Base-by-base conservation (phyloP, 1,284 basidiomycete genomes). In the Entoloma clypeatum region DNA sequence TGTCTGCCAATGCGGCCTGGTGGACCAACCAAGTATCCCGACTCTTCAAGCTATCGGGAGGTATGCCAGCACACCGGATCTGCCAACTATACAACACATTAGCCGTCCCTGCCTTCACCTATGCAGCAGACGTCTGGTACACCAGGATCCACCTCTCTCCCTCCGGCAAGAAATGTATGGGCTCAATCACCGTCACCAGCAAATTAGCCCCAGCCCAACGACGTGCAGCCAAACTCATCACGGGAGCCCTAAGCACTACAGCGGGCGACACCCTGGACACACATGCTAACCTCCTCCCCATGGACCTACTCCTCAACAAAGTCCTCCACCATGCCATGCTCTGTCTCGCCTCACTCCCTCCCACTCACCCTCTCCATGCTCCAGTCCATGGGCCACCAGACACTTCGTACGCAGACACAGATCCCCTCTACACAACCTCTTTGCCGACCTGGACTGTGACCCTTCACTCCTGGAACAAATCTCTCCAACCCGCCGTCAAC, bases 211-310 rank as follows among this genome's bases (percentile, higher is more conserved):
- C 30, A 0, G 47, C 71, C 0, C 68, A 71, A 41, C n/a, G 63
- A 0, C 39, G 52, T 8, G 65, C 60, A 2, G 55, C 60, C 0
- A 43, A 61, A 0, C 28, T 48, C 3, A 60, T 64, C 4, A 62
- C 63, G 1, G 68, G 67, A 0, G 65, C 58, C 0, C 47, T 69
- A 35, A 19, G 49, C 1, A 53, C 60, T 1, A 58, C 65, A 0
- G 54, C 63, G 4, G 57, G 52, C 0, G 65, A 66, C 32, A 30
- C 56, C 0, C 44, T 64, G 0, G 54, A 65, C 8, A 51, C 50
- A 0, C 64, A 65, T 18, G 58, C 62, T 0, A 44, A 59, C 36
- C 29, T 68, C 5, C 48, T 57, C 0, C 68, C 68, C 0, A n/a
- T n/a, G n/a, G n/a, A n/a, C n/a, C 34, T 58, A 0, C 31, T 52